A percentile compares a stretch with the other conserved stretches of the same genome.
These are phyloP conservation scores for Ustilago lituana DNA, from an alignment of 1,284 basidiomycete species.

Conservation along the genomic window DNA sequence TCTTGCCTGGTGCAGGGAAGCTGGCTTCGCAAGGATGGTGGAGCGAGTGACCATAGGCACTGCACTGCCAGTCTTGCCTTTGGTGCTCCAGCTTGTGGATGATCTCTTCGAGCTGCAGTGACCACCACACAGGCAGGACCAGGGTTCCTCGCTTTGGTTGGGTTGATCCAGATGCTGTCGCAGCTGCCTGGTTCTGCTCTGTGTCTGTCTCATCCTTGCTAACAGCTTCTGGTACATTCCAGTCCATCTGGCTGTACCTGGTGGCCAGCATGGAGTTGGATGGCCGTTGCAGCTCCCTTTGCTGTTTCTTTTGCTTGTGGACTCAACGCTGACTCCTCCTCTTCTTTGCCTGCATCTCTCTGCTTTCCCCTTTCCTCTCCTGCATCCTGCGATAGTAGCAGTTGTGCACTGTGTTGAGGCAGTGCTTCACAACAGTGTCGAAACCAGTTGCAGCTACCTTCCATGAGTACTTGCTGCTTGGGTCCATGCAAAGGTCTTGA, in stretches of 20 bases:
- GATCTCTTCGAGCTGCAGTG: slow-evolving; percentile 1
- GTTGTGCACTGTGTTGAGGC: background rate
- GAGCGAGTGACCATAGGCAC: background rate
- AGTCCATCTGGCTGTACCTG: background rate
- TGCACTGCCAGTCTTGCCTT: background rate
- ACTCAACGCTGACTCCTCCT: too few relatives aligned
- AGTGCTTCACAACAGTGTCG: background rate
- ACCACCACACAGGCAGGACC: background rate
- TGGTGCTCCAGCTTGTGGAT: background rate
- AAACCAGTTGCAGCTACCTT: background rate
- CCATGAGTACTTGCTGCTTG: background rate
- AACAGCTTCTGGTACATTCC: background rate
- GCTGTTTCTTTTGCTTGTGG: background rate
- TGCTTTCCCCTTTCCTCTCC: too few relatives aligned
- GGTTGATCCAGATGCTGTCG: background rate
- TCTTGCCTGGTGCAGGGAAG: background rate
- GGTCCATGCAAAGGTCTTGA: background rate
- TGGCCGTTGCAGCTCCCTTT: background rate
- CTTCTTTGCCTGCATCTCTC: too few relatives aligned
- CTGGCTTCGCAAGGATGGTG: background rate
- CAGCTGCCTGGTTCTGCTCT: background rate
- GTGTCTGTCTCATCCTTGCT: background rate
- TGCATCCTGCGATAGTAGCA: background rate
- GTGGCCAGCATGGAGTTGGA: background rate
- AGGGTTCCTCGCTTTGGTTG: background rate